phyloP scores from a whole-genome alignment of 192 early-diverging fungal genomes.

The Backusella westeae region DNA sequence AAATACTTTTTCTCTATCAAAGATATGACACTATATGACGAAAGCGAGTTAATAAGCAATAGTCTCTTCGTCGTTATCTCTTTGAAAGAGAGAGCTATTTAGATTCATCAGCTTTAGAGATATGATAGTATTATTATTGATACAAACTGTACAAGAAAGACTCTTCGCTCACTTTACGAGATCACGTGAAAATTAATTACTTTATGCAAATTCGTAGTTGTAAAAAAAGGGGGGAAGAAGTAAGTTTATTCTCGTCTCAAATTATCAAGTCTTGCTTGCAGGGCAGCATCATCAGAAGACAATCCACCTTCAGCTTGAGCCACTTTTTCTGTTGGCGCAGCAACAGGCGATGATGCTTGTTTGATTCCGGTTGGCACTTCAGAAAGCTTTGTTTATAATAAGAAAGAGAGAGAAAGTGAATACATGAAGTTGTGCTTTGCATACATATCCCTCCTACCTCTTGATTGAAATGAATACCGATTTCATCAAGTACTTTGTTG shows the following conservation, averaged over 20 bases:
- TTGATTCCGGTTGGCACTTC: slow-evolving; percentile 48
- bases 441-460: slow-evolving; percentile 45
- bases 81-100: no score
- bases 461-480: slow-evolving; percentile 79
- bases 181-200: neutral
- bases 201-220: neutral
- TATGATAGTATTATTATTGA: neutral
- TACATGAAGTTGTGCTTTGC: neutral
- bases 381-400: slow-evolving; percentile 32
- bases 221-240: neutral
- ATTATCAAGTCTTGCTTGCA: slow-evolving; percentile 88
- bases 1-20: no score
- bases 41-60: no score
- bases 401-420: neutral
- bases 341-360: slow-evolving; percentile 24
- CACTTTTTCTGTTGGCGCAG: slow-evolving; percentile 41
- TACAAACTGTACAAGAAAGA: no score
- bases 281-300: slow-evolving; percentile 69
- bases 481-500: slow-evolving; percentile 93
- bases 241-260: slow-evolving; percentile 74
- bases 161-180: neutral
- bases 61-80: no score
- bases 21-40: no score
- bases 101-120: no score
- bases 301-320: slow-evolving; percentile 55